Evolutionary conservation across 768 basidiomycete genomes (phyloP), one percentile per base, ranked within the genome.

Genomic region (Panaeolus papilionaceus): DNA sequence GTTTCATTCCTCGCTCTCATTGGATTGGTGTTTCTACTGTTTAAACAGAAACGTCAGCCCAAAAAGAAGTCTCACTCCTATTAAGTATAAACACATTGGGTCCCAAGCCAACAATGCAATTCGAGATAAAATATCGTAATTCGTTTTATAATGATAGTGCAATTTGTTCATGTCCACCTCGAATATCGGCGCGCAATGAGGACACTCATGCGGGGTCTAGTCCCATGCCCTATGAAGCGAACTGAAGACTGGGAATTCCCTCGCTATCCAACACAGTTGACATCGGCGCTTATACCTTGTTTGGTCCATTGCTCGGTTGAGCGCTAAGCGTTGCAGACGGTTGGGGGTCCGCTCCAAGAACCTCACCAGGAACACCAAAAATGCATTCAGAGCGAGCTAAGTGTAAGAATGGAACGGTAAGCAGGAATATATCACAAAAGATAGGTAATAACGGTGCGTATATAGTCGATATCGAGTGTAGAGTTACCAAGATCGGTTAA

Each of bases 381-480:
- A 70, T 11, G 67, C 69, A 7, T 70, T 28, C 64, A 74, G 65
- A 2, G 68, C 38, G 11, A 76, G 42, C 75, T 63, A 26, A n/a
- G 6, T 44, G 1, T 18, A 33, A 9, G 16, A 44, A 16, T 0
- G 14, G 5, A 6, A 1, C 18, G 4, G 42, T 44, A 16, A 44
- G 42, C 9, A 10, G 5, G 5, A 40, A 40, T 10, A 40, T 10
- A 11, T 11, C 39, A 10, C 39, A 40, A 8, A 44, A 16, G 5
- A 44, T 5, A 44, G 7, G 26, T 1, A 11, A 62, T 45, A 11
- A 44, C 4, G 4, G 49, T 4, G 68, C 71, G 39, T 66, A 73
- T 72, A 61, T 68, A 73, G 54, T 73, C 74, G 38, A 75, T 62
- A 44, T 75, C 74, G 28, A 73, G 58, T 49, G 63, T 73, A 1